Conservation (phyloP, 192 early-diverging fungal species). For the Backusella mclennaniae region DNA sequence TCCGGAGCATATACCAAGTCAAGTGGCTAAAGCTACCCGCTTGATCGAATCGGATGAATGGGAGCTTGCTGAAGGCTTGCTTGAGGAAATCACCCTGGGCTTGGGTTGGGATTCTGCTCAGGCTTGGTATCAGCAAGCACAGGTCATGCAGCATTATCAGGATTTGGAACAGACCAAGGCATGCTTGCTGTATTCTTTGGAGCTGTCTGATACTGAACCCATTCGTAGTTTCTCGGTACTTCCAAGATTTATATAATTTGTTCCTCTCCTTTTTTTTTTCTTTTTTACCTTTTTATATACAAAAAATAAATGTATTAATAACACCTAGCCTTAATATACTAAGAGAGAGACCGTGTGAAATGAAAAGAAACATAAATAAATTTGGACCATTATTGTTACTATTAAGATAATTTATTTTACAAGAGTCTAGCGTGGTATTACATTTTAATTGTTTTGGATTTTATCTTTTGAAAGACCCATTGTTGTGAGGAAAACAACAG, state of each 20-base stretch:
- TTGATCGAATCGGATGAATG: not conserved
- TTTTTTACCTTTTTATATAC: not conserved
- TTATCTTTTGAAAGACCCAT: conserved; percentile 77
- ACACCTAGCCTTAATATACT: not conserved
- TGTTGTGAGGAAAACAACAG: conserved; percentile 75
- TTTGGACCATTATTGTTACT: not conserved
- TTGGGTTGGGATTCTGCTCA: conserved; percentile 13
- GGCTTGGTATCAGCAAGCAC: conserved; percentile 41
- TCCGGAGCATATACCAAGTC: conserved; percentile 6
- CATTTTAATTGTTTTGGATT: not conserved
- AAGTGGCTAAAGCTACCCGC: conserved; percentile 6
- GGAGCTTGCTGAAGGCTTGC: conserved; percentile 11
- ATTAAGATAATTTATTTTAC: not conserved
- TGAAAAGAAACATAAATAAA: not conserved
- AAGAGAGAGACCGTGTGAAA: not conserved
- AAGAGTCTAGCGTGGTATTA: not conserved
- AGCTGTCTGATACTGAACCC: conserved; percentile 49
- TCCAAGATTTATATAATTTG: conserved; percentile 35
- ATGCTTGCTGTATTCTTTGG: conserved; percentile 54
- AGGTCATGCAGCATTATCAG: conserved; percentile 38
- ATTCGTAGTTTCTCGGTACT: conserved; percentile 41
- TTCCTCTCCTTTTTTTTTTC: not conserved
- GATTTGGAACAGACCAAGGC: conserved; percentile 47
- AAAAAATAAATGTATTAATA: not conserved
- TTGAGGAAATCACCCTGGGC: conserved; percentile 3